Conservation (phyloP, 2,329 filamentous ascomycete genomes). For the Acephala macrosclerotiorum region DNA sequence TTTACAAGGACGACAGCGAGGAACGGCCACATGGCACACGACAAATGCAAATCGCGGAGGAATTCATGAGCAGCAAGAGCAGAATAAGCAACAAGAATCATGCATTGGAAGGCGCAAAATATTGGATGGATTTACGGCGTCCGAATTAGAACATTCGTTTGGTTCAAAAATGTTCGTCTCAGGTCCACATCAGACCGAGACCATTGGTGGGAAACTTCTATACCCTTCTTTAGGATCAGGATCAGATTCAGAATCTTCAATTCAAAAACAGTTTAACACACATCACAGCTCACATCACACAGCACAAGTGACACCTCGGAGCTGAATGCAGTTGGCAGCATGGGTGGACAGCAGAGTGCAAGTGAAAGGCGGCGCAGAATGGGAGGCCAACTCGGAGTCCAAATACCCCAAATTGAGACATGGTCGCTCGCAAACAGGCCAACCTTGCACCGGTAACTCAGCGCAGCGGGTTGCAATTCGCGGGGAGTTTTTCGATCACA, state of each 20-base stretch:
- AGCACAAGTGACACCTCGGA: constrained; percentile 15
- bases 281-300: constrained; percentile 5
- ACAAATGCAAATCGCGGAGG: constrained; percentile 86
- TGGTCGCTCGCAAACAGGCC: constrained; percentile 1
- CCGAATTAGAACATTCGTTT: constrained; percentile 32
- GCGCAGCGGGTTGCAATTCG: constrained; percentile 5
- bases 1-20: constrained; percentile 89
- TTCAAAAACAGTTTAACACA: constrained; percentile 12
- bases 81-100: background rate
- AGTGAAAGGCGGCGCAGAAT: constrained; percentile 19
- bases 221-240: constrained; percentile 34
- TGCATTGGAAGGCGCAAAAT: constrained; percentile 9
- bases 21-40: constrained; percentile 85
- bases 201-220: constrained; percentile 24
- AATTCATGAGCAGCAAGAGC: constrained; percentile 46
- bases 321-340: constrained; percentile 4
- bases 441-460: background rate
- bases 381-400: background rate
- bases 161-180: constrained; percentile 17
- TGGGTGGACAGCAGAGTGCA: constrained; percentile 8
- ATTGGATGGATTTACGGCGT: constrained; percentile 10
- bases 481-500: background rate
- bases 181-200: constrained; percentile 13
- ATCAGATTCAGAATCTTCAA: constrained; percentile 3
- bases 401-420: background rate